These are phyloP conservation scores for Talaromyces borbonicus DNA, from an alignment of 495 filamentous ascomycete genomes.

Conservation along the genomic window DNA sequence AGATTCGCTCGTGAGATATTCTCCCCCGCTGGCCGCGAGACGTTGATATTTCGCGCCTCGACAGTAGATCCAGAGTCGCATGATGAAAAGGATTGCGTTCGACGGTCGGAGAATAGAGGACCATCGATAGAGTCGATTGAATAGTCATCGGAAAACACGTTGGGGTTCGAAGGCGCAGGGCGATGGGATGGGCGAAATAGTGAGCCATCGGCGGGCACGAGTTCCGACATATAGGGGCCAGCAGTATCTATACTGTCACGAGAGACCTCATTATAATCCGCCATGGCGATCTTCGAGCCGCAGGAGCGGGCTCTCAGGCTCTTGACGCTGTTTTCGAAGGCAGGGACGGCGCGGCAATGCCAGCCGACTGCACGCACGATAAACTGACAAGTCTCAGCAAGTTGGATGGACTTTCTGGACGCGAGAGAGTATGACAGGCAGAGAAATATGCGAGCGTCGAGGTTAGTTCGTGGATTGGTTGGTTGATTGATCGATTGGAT, in stretches of 20 bases:
- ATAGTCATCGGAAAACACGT: conserved; percentile 46
- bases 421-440: neutral
- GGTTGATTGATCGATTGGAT: too few species aligned
- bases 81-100: conserved; percentile 30
- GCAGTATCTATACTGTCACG: conserved; percentile 35
- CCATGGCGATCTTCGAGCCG: conserved; percentile 38
- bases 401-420: too few species aligned
- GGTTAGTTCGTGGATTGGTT: too few species aligned
- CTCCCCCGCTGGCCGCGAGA: neutral
- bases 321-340: conserved; percentile 1
- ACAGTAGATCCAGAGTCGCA: conserved; percentile 13
- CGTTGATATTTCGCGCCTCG: neutral
- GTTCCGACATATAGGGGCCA: conserved; percentile 27
- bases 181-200: conserved; percentile 22
- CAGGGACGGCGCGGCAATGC: conserved; percentile 1
- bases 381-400: too few species aligned
- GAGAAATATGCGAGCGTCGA: neutral
- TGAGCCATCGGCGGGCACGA: conserved; percentile 22
- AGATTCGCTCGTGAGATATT: conserved; percentile 3
- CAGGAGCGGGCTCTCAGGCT: conserved; percentile 25
- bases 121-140: conserved; percentile 25
- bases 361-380: neutral
- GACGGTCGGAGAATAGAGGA: conserved; percentile 7
- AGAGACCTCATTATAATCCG: conserved; percentile 25
- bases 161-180: conserved; percentile 31